Percentiles rank a stretch among this genome's conserved stretches.
phyloP scores from a whole-genome alignment of 2,329 filamentous ascomycete genomes.

The Parascedosporium putredinis region DNA sequence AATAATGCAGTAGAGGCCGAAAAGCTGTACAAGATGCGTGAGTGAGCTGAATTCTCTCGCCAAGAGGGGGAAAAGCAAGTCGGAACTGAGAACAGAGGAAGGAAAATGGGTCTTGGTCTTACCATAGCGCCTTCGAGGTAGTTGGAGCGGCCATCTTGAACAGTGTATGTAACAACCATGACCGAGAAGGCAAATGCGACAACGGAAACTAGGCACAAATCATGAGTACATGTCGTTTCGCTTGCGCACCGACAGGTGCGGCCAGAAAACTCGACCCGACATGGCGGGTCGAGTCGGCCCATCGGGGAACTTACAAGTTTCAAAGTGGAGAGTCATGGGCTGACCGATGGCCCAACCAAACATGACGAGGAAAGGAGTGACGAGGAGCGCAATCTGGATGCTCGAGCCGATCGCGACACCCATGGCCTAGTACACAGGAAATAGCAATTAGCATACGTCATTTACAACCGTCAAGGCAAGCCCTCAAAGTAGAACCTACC shows the following conservation, averaged over 20 bases:
- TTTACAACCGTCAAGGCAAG: constrained; percentile 10
- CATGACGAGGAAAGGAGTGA: constrained; percentile 71
- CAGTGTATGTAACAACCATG: constrained; percentile 63
- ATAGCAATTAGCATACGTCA: neutral
- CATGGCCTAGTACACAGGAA: constrained; percentile 37
- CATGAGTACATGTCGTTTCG: neutral
- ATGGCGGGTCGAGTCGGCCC: no score
- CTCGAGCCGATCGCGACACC: constrained; percentile 73
- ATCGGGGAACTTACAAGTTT: constrained; percentile 35
- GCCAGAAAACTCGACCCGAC: no score
- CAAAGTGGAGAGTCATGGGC: constrained; percentile 70
- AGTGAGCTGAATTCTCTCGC: no score
- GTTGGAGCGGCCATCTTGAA: constrained; percentile 75
- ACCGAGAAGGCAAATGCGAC: constrained; percentile 68
- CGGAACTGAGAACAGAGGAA: neutral
- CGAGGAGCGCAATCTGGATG: constrained; percentile 72
- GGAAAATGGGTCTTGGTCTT: constrained; percentile 21
- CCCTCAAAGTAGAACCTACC: neutral
- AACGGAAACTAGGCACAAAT: constrained; percentile 47
- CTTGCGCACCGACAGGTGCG: neutral
- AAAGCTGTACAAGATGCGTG: no score
- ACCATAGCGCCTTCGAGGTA: constrained; percentile 75
- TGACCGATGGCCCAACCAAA: constrained; percentile 66
- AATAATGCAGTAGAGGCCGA: constrained; percentile 47
- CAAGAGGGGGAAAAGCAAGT: neutral